Percentiles rank a stretch among this genome's conserved stretches.
phyloP scores from a whole-genome alignment of 805 yeast genomes.

The Candida argentea region DNA sequence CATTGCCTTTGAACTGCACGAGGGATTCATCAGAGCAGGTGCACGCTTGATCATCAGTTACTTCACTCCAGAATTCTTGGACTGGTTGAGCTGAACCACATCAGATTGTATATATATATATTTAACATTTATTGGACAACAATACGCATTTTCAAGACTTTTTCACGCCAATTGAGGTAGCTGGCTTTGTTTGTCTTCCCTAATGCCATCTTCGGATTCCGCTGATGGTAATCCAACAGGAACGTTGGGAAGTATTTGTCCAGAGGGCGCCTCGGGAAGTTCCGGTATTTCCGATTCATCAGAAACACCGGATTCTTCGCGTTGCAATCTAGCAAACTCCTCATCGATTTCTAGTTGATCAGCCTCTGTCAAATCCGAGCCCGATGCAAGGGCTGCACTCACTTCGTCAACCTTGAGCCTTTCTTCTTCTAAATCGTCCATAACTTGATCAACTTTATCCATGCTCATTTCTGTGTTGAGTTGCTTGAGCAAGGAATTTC shows the following conservation, averaged over 20 bases:
- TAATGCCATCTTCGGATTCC: too few relatives aligned
- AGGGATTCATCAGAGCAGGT: conserved; percentile 92
- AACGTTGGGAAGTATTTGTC: conserved; percentile 7
- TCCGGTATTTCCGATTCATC: conserved; percentile 7
- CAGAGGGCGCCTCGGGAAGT: conserved; percentile 3
- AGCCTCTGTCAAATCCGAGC: conserved; percentile 28
- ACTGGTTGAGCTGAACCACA: too few relatives aligned
- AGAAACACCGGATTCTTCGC: conserved; percentile 31
- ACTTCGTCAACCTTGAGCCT: conserved; percentile 69
- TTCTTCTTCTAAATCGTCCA: conserved; percentile 83
- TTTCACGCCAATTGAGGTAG: too few relatives aligned
- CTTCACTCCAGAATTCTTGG: conserved; percentile 91
- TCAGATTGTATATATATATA: conserved; percentile 2
- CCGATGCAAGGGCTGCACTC: conserved; percentile 39
- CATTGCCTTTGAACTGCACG: conserved; percentile 79
- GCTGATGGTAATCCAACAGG: too few relatives aligned
- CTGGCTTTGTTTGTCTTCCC: too few relatives aligned
- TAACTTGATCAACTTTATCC: conserved; percentile 66
- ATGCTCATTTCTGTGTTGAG: conserved; percentile 71
- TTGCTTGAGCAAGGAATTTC: conserved; percentile 64
- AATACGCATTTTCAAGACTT: too few relatives aligned
- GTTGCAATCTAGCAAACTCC: conserved; percentile 44
- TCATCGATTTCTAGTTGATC: conserved; percentile 59
- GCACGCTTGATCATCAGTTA: conserved; percentile 86
- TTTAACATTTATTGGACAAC: too few relatives aligned